Conservation (phyloP, 2,329 filamentous ascomycete genomes). For the Fusarium nodosum region DNA sequence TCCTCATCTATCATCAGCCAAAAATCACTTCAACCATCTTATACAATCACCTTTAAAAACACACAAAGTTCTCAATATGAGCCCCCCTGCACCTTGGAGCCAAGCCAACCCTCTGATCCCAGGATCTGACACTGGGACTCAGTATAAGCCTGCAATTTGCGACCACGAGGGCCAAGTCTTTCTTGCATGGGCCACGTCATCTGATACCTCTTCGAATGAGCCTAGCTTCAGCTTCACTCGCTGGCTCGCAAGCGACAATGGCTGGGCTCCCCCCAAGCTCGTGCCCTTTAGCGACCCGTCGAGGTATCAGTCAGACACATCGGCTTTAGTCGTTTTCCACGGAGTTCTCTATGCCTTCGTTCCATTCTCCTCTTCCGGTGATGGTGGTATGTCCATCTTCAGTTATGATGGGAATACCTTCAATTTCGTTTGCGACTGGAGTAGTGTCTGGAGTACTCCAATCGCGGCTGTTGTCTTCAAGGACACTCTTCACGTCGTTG, state of each 20-base stretch:
- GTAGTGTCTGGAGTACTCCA: not conserved
- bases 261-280: not conserved
- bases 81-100: not conserved
- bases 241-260: not conserved
- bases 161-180: not conserved
- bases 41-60: not conserved
- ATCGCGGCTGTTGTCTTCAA: not conserved
- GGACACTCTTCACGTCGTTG: not conserved
- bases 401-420: not conserved
- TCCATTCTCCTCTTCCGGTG: not conserved
- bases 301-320: not conserved
- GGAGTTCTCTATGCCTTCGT: not conserved
- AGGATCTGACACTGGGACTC: not conserved
- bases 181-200: not conserved
- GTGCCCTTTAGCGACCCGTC: not conserved
- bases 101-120: not conserved
- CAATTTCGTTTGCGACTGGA: not conserved
- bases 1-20: too few species aligned
- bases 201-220: not conserved
- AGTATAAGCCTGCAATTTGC: not conserved
- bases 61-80: not conserved
- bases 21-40: not conserved
- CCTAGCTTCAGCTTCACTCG: not conserved
- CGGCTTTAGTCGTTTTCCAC: not conserved
- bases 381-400: not conserved